Base-by-base conservation (phyloP, 345 rosid species). In the Salix dunnii region DNA sequence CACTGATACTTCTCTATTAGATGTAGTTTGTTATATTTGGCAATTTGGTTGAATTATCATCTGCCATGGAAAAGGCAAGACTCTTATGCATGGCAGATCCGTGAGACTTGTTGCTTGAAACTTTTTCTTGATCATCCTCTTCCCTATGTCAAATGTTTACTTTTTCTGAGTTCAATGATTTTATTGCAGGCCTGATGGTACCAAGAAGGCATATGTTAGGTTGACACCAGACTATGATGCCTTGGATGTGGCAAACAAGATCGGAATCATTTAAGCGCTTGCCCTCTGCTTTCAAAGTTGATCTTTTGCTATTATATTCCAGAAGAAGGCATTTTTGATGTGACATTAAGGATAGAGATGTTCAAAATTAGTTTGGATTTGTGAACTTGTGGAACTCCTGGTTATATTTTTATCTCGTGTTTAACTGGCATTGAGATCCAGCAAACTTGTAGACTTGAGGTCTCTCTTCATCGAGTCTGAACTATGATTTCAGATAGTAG, bases 201-300 rank as follows among this genome's bases (percentile, higher is more conserved):
- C 96, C 0, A 95, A 95, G 91, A 93, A 91, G 85, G 98, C 99
- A 2, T 91, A 89, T 46, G 97, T 95, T 18, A 89, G 99, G 87
- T 82, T 95, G 90, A 90, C 96, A 7, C 97, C 98, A 6, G 99
- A 95, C 74, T 87, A 82, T 12, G 97, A 93, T 80, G 99, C 98
- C 27, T 86, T 95, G 90, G 99, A 91, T 63, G 97, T 93, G n/a
- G 99, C 96, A 27, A 95, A 93, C 91, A 95, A 95, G 82, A 95
- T 95, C 58, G 99, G 99, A 7, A 91, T 95, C 74, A 93, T 93
- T 71, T 95, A 87, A 88, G 84, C 7, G 12, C 51, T 64, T 33
- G 46, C n/a, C 30, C 46, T 31, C 49, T 67, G 38, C 16, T 46
- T 10, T 69, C 10, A 1, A 18, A 64, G 68, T 11, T 30, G 5